These are phyloP conservation scores for Venturia aucupariae DNA, from an alignment of 2,329 filamentous ascomycete species.

Conservation along the genomic window DNA sequence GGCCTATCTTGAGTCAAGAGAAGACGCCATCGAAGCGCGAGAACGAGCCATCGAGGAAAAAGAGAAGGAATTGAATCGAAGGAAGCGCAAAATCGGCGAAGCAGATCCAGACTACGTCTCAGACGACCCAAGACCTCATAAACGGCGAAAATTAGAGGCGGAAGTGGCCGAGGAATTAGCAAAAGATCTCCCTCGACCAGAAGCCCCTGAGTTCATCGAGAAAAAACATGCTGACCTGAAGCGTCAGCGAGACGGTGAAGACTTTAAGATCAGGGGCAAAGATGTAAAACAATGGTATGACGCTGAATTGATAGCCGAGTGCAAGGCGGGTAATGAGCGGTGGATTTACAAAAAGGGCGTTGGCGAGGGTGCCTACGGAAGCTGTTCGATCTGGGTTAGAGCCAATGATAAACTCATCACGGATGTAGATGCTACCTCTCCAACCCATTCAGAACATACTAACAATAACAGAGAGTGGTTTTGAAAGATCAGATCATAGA, in stretches of 20 bases:
- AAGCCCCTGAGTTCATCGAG: neutral
- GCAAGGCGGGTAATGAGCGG: neutral
- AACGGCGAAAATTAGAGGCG: neutral
- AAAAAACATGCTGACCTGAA: neutral
- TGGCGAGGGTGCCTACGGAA: neutral
- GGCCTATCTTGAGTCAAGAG: neutral
- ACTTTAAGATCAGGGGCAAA: neutral
- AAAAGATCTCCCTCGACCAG: neutral
- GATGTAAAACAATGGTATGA: constrained; percentile 1
- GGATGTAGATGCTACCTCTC: neutral
- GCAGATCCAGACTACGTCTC: neutral
- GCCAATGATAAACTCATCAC: neutral
- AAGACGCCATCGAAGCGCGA: neutral
- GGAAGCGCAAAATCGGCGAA: neutral
- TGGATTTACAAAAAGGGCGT: neutral
- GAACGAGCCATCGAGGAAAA: neutral
- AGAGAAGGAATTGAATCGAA: neutral
- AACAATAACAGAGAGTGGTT: neutral
- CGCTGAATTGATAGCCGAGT: neutral
- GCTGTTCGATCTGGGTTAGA: neutral
- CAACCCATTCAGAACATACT: neutral
- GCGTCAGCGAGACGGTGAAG: neutral
- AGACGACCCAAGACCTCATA: neutral
- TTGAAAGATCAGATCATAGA: neutral
- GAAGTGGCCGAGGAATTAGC: neutral